A percentile compares a stretch with the other conserved stretches of the same genome.
phyloP scores from a whole-genome alignment of 2,329 filamentous ascomycete genomes.

The Fusarium tupiense region DNA sequence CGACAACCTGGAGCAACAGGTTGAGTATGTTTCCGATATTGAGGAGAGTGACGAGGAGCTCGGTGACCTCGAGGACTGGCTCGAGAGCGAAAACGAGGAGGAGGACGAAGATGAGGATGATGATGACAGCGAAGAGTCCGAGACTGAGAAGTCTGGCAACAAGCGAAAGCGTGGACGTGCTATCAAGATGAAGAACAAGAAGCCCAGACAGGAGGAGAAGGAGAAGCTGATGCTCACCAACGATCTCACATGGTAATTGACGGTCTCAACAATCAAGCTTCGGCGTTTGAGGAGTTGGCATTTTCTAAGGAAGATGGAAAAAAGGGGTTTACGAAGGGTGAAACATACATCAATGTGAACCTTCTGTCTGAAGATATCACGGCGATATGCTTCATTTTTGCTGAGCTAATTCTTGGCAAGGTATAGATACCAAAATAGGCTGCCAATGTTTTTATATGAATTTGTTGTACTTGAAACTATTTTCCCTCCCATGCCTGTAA shows the following conservation, averaged over 20 bases:
- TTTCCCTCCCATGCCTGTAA: not conserved
- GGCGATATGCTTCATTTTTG: not conserved
- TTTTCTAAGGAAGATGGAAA: constrained; percentile 1
- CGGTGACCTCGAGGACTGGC: constrained; percentile 89
- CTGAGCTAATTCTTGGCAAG: not conserved
- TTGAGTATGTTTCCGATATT: constrained; percentile 94
- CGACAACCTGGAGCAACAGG: constrained; percentile 78
- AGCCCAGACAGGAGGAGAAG: constrained; percentile 71
- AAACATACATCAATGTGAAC: not conserved
- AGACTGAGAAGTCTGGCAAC: constrained; percentile 64
- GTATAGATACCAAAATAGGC: constrained; percentile 33
- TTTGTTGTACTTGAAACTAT: not conserved
- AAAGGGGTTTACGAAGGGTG: constrained; percentile 6
- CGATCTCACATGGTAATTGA: constrained; percentile 53
- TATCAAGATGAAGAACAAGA: constrained; percentile 58
- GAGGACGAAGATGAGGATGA: constrained; percentile 65
- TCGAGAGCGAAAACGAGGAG: constrained; percentile 75
- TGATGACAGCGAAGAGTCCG: constrained; percentile 67
- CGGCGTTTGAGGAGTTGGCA: constrained; percentile 42
- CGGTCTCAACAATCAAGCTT: constrained; percentile 13
- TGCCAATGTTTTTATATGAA: not conserved
- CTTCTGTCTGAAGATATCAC: not conserved
- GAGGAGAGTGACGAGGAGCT: constrained; percentile 85
- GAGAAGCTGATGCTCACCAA: constrained; percentile 55
- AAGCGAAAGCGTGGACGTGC: constrained; percentile 63